Conservation (phyloP, 2,329 filamentous ascomycete genomes). For the Botrytis elliptica region DNA sequence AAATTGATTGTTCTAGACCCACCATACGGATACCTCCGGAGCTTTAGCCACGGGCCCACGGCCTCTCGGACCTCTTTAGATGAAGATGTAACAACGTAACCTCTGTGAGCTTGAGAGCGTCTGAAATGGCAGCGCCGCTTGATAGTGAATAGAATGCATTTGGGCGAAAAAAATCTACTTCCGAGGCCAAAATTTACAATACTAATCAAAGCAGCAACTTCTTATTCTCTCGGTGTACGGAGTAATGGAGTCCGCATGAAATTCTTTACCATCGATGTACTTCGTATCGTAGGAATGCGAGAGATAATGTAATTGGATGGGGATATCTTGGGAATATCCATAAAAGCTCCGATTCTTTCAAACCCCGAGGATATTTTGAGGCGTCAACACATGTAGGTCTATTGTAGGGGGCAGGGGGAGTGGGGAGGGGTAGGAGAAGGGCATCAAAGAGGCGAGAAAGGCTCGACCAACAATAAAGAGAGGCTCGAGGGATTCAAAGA, state of each 20-base stretch:
- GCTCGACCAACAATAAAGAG: neutral
- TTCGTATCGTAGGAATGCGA: neutral
- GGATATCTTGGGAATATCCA: neutral
- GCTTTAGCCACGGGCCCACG: neutral
- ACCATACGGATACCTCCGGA: neutral
- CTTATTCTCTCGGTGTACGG: slow-evolving; percentile 3
- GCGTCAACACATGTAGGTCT: neutral
- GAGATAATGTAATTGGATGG: neutral
- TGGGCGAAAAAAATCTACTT: neutral
- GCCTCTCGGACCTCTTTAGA: neutral
- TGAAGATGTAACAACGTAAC: neutral
- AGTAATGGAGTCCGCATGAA: neutral
- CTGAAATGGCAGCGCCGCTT: neutral
- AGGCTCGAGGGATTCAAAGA: neutral
- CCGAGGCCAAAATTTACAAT: neutral
- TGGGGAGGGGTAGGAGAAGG: neutral
- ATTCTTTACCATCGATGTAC: neutral
- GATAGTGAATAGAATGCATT: neutral
- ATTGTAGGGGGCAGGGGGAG: neutral
- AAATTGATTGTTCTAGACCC: slow-evolving; percentile 1
- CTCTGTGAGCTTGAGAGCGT: neutral
- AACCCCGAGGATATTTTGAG: neutral
- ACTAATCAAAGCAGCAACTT: neutral
- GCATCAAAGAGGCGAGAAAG: neutral
- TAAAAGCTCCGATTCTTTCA: neutral